phyloP scores from a whole-genome alignment of 208 protist genomes.

The Leishmania martiniquensis region DNA sequence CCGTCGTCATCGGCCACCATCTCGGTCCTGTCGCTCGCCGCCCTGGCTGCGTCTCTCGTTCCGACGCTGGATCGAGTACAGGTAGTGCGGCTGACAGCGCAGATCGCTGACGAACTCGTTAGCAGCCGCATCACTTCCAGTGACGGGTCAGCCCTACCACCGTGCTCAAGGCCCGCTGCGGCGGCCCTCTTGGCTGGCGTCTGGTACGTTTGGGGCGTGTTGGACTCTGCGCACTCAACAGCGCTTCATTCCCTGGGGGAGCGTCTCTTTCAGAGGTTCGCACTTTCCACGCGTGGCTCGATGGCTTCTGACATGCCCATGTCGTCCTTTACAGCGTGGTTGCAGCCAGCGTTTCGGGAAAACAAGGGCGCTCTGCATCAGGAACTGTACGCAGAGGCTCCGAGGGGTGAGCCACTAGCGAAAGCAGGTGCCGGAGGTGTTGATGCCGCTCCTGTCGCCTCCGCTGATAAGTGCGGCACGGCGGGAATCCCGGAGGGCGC shows the following conservation, averaged over 20 bases:
- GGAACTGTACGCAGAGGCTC: conserved; percentile 11
- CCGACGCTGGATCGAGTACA: conserved; percentile 37
- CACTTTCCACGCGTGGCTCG: not conserved
- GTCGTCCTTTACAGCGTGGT: conserved; percentile 17
- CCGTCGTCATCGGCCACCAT: conserved; percentile 32
- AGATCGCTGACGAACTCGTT: conserved; percentile 13
- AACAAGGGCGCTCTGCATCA: conserved; percentile 13
- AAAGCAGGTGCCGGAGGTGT: too few species aligned
- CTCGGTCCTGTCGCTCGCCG: conserved; percentile 46
- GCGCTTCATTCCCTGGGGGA: conserved; percentile 10
- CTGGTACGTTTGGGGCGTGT: conserved; percentile 33
- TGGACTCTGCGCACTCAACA: conserved; percentile 24
- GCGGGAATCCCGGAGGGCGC: not conserved
- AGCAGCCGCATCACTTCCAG: not conserved
- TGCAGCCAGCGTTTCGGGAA: conserved; percentile 7
- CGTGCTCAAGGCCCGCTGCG: not conserved
- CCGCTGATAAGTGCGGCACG: not conserved
- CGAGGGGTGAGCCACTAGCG: not conserved
- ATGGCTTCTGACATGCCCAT: too few species aligned
- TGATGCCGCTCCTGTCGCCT: not conserved
- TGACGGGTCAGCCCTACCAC: not conserved
- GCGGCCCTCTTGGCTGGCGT: conserved; percentile 28
- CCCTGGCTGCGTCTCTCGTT: conserved; percentile 44
- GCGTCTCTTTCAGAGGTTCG: not conserved
- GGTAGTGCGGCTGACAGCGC: conserved; percentile 26